These are phyloP conservation scores for Hyphodiscus sp. DNA, from an alignment of 2,329 filamentous ascomycete species.

Conservation along the genomic window DNA sequence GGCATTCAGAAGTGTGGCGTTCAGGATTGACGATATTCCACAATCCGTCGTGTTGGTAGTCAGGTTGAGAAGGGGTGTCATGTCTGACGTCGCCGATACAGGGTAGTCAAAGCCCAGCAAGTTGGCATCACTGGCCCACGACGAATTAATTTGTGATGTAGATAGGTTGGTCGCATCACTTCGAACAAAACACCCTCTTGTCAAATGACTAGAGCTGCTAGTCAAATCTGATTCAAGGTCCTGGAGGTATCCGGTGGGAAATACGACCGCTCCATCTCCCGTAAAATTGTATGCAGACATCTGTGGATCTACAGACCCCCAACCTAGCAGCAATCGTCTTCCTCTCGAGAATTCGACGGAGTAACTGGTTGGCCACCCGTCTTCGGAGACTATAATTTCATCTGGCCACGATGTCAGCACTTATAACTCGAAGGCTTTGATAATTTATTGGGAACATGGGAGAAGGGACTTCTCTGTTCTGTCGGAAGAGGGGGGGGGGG, in stretches of 20 bases:
- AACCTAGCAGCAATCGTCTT: conserved; percentile 48
- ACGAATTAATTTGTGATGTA: conserved; percentile 37
- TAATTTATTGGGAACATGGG: no score
- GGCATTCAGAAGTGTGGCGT: conserved; percentile 43
- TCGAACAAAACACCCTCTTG: conserved; percentile 48
- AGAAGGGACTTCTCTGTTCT: no score
- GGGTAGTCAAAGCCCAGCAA: conserved; percentile 27
- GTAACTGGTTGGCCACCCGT: conserved; percentile 59
- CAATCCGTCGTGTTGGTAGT: conserved; percentile 42
- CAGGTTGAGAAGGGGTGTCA: conserved; percentile 30
- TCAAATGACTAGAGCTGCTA: conserved; percentile 35
- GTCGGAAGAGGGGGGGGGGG: no score
- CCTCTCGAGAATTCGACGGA: conserved; percentile 48
- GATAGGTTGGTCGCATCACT: conserved; percentile 35
- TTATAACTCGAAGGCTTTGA: conserved; percentile 13
- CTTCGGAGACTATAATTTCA: conserved; percentile 38
- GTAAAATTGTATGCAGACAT: conserved; percentile 49
- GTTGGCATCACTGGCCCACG: conserved; percentile 40
- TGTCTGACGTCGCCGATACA: conserved; percentile 23
- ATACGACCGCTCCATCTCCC: conserved; percentile 45
- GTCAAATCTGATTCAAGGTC: conserved; percentile 30
- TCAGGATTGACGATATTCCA: conserved; percentile 54
- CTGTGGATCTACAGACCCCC: conserved; percentile 50
- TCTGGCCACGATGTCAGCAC: neutral
- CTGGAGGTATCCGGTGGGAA: conserved; percentile 40